Base-by-base conservation (phyloP, 306 rosid species). In the Luffa acutangula region DNA sequence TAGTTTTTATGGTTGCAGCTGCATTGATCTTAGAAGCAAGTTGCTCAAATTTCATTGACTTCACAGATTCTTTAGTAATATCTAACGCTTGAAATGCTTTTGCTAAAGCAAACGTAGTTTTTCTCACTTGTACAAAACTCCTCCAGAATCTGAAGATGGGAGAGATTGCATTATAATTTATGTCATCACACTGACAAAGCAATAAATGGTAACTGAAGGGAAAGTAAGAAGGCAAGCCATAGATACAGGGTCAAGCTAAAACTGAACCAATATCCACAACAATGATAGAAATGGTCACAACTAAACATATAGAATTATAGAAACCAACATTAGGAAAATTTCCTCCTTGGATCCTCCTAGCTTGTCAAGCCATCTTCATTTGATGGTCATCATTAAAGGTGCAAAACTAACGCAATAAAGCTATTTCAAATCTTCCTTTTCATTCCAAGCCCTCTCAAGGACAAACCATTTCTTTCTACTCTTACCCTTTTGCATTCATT, bases 21-120 rank as follows among this genome's bases (percentile, higher is more conserved):
- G 98, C 89, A 80, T 89, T 97, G 85, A 96, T 91, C 83, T 84
- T 90, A 88, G 81, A 69, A 51, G 98, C 94, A 60, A 96, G 91
- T 86, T 89, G 89, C 82, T 96, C 99, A 84, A 96, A 96, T 0
- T 95, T 90, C 91, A 93, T 84, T 41, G 89, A 86, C 86, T 88
- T 91, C 73, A 90, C 92, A 57, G 87, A 86, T 76, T 89, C 84
- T 83, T 83, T 91, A 70, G 87, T 89, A 71, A 96, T 88, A 78
- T 92, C 88, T 65, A 93, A 79, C 42, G 82, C 69, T 21, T 85
- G 90, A 80, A 86, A 93, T 66, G 92, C 87, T 83, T 82, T 90
- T 78, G 90, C 83, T 90, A 96, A 83, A 66, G 89, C 41, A 59
- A 90, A 84, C 31, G 97, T 93, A 78, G 99, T 91, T 88, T 85